These are phyloP conservation scores for Ganoderma sinense DNA, from an alignment of 1,284 basidiomycete genomes.

Conservation along the genomic window DNA sequence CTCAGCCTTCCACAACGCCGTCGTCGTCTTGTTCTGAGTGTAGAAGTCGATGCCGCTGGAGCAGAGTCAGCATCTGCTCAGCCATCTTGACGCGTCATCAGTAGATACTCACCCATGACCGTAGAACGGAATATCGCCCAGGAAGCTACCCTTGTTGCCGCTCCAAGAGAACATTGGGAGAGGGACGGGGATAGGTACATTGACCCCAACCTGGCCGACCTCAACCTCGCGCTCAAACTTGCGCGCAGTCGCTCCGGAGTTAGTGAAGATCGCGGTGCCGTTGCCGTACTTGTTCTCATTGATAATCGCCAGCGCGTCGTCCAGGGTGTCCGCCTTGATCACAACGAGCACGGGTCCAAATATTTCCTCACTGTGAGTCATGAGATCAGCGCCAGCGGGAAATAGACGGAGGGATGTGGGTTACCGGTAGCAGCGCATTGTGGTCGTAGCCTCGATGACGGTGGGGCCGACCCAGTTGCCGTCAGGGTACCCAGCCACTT, in stretches of 20 bases:
- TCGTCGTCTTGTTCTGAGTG: constrained; percentile 91
- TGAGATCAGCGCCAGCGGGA: constrained; percentile 7
- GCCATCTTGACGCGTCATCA: not conserved
- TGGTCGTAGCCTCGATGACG: constrained; percentile 83
- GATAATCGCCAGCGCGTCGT: constrained; percentile 91
- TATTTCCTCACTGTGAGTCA: constrained; percentile 80
- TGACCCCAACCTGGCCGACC: constrained; percentile 94
- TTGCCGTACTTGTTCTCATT: constrained; percentile 93
- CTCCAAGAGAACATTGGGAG: constrained; percentile 94
- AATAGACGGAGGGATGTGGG: not conserved
- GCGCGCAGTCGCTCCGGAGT: constrained; percentile 94
- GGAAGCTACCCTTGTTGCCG: constrained; percentile 88
- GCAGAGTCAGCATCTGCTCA: not conserved
- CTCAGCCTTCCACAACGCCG: constrained; percentile 83
- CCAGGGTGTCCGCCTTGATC: constrained; percentile 84
- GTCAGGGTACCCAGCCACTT: constrained; percentile 81
- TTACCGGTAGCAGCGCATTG: constrained; percentile 90
- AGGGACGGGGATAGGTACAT: constrained; percentile 92
- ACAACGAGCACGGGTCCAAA: constrained; percentile 93
- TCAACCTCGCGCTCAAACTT: constrained; percentile 93
- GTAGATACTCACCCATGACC: constrained; percentile 72
- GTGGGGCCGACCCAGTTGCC: constrained; percentile 98
- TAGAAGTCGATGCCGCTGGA: constrained; percentile 87
- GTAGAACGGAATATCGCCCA: constrained; percentile 92
- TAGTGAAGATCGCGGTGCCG: constrained; percentile 97